These are phyloP conservation scores for Ogataea neopini DNA, from an alignment of 805 yeast species.

Conservation along the genomic window DNA sequence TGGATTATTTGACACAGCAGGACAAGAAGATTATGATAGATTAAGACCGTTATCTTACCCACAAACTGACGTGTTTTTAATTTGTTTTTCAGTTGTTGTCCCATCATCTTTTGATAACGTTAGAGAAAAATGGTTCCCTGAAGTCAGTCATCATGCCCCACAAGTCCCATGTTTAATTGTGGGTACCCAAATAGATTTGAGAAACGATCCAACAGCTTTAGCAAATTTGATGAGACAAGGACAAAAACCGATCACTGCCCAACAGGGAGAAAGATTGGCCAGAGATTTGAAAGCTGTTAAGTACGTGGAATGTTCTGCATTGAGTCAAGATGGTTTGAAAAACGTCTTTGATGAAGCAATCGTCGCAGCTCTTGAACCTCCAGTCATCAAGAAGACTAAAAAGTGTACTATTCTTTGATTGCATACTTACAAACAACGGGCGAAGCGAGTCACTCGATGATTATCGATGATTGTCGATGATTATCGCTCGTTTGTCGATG, in stretches of 20 bases:
- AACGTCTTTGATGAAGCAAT: slow-evolving; percentile 99
- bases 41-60: slow-evolving; percentile 96
- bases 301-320: slow-evolving; percentile 96
- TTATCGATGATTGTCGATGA: too few species aligned
- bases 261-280: slow-evolving; percentile 90
- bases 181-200: slow-evolving; percentile 93
- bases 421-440: neutral
- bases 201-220: slow-evolving; percentile 88
- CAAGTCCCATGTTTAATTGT: slow-evolving; percentile 97
- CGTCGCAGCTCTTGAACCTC: slow-evolving; percentile 97
- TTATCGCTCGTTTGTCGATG: neutral
- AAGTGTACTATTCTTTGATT: slow-evolving; percentile 79
- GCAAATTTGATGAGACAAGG: slow-evolving; percentile 90
- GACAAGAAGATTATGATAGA: slow-evolving; percentile 98
- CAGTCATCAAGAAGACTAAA: slow-evolving; percentile 76
- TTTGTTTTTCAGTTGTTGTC: slow-evolving; percentile 94
- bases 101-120: slow-evolving; percentile 98
- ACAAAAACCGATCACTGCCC: slow-evolving; percentile 79
- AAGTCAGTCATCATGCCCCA: slow-evolving; percentile 91
- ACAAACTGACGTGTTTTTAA: slow-evolving; percentile 93
- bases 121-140: slow-evolving; percentile 98
- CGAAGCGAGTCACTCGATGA: too few species aligned
- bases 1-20: slow-evolving; percentile 98
- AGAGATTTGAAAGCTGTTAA: slow-evolving; percentile 93
- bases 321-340: slow-evolving; percentile 94